Conservation (phyloP, 2,329 filamentous ascomycete genomes). For the Phialophora expanda region DNA sequence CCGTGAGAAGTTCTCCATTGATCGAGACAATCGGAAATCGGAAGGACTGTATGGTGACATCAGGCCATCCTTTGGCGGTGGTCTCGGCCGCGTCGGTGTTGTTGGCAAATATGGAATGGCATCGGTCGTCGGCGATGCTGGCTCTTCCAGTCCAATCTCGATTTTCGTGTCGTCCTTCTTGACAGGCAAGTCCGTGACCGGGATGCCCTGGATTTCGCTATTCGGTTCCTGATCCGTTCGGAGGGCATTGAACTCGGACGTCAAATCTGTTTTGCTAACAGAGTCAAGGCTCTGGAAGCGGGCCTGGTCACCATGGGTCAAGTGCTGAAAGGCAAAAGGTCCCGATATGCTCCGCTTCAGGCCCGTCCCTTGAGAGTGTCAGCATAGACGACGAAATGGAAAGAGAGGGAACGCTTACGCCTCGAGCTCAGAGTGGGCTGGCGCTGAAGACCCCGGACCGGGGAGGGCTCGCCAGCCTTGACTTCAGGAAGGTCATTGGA, state of each 20-base stretch:
- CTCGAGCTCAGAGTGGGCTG: constrained; percentile 26
- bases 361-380: constrained; percentile 44
- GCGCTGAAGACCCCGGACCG: constrained; percentile 17
- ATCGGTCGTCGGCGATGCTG: constrained; percentile 38
- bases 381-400: not conserved
- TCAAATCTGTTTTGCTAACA: constrained; percentile 58
- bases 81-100: constrained; percentile 40
- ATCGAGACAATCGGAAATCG: constrained; percentile 45
- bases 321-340: constrained; percentile 68
- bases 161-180: constrained; percentile 10
- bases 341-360: constrained; percentile 62
- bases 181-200: constrained; percentile 43
- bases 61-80: constrained; percentile 34
- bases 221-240: constrained; percentile 59
- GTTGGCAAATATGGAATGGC: constrained; percentile 44
- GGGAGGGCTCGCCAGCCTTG: constrained; percentile 21
- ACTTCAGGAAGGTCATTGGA: constrained; percentile 14
- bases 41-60: constrained; percentile 27
- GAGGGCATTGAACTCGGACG: constrained; percentile 60
- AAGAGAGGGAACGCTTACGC: constrained; percentile 20
- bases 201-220: constrained; percentile 58
- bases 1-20: constrained; percentile 59
- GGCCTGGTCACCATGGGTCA: constrained; percentile 63
- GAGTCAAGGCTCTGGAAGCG: constrained; percentile 60
- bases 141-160: constrained; percentile 20